Percentiles rank a stretch among this genome's conserved stretches.
These are phyloP conservation scores for Uronychia binucleata DNA, from an alignment of 73 alveolate genomes.

Conservation along the genomic window DNA sequence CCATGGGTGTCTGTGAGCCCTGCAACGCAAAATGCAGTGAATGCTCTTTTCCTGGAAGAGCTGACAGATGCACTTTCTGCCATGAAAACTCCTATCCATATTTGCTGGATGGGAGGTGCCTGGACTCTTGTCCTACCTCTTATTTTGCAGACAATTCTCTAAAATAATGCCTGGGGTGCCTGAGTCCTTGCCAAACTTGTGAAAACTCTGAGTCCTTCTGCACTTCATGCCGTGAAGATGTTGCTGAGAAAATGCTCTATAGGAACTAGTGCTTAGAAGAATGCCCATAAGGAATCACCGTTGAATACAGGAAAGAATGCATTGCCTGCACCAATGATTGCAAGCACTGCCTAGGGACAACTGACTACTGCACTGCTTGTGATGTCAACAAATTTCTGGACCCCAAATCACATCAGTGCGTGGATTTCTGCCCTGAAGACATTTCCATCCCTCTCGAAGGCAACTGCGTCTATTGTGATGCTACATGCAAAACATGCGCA, in stretches of 20 bases:
- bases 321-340: constrained; percentile 18
- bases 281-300: constrained; percentile 31
- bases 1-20: not conserved
- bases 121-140: constrained; percentile 10
- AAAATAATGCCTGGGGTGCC: constrained; percentile 24
- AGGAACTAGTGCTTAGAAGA: constrained; percentile 1
- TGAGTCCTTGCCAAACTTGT: constrained; percentile 23
- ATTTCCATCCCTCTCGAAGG: constrained; percentile 1
- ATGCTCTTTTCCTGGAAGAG: not conserved
- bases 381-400: constrained; percentile 19
- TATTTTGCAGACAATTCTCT: constrained; percentile 9
- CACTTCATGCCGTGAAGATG: constrained; percentile 19
- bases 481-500: constrained; percentile 25
- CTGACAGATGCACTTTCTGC: not conserved
- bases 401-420: constrained; percentile 7
- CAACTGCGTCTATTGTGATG: constrained; percentile 15
- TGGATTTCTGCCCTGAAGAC: constrained; percentile 6
- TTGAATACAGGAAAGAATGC: constrained; percentile 1
- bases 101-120: not conserved
- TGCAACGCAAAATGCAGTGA: not conserved
- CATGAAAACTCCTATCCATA: not conserved
- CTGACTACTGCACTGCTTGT: constrained; percentile 26
- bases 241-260: constrained; percentile 7
- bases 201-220: constrained; percentile 16
- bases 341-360: constrained; percentile 19